These are phyloP conservation scores for Pestalotiopsis sp. DNA, from an alignment of 2,329 filamentous ascomycete species.

Conservation along the genomic window DNA sequence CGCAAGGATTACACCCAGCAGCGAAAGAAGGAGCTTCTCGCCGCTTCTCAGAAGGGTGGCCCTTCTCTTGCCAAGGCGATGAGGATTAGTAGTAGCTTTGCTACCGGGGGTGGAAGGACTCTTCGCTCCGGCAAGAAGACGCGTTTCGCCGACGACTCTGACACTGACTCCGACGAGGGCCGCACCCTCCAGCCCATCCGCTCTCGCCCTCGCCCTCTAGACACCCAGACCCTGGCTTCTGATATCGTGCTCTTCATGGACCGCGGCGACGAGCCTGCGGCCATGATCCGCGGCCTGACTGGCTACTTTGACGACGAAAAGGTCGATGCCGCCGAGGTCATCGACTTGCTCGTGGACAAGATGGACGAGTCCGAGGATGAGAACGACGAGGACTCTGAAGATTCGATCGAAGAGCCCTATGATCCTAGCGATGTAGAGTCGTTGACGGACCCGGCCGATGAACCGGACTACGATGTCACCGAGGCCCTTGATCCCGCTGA, in stretches of 20 bases:
- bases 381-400: background rate
- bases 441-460: background rate
- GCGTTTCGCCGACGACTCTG: background rate
- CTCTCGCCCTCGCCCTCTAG: background rate
- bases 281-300: background rate
- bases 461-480: background rate
- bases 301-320: background rate
- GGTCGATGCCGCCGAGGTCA: background rate
- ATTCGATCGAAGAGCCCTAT: background rate
- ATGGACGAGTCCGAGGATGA: background rate
- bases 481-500: background rate
- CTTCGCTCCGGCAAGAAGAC: background rate
- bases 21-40: background rate
- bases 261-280: background rate
- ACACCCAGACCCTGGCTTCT: background rate
- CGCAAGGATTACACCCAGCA: background rate
- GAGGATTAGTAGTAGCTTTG: background rate
- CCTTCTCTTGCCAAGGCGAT: background rate
- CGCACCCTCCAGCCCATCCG: background rate
- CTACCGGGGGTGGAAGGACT: background rate
- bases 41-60: background rate
- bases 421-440: background rate
- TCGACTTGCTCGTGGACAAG: background rate
- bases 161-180: background rate
- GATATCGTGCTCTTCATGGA: slow-evolving; percentile 4